Evolutionary conservation across 768 basidiomycete species (phyloP), one percentile per base, ranked within the genome.

Genomic region (Crassisporium funariophilum): DNA sequence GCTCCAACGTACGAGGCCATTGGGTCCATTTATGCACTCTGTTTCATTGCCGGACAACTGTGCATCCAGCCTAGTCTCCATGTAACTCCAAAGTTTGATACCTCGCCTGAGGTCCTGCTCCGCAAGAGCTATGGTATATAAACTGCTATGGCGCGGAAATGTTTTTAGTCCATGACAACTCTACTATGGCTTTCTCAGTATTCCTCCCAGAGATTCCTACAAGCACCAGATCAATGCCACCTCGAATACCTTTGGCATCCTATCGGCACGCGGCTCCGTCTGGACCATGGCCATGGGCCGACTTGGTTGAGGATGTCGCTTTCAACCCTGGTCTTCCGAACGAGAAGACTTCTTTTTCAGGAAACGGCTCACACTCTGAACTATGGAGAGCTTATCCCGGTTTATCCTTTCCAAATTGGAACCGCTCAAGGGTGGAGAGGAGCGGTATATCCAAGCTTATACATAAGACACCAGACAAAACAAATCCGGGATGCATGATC

Each of bases 401-500:
- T 19, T 60, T 66, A 0, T 56, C 59, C 23, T 83, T 77, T 47
- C 77, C 76, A 23, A 83, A 81, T 50, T 81, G 81, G 81, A 79
- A 74, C 1, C 44, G 52, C 4, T 53, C 54, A 12, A 78, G 78
- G 45, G 60, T 72, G n/a, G 47, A 55, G 34, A 64, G 65, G 36
- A 72, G 71, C 41, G 60, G 63, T 31, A 74, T 75, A 35, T 48
- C 55, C 5, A 57, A 56, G 5, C 65, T 65, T 5, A 67, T 72
- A 16, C 27, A 44, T 4, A 56, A 65, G 13, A 61, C 65, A 17
- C 31, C 35, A 39, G 48, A 62, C 41, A 48, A 41, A 20, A 37
- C 42, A 3, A 21, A 27, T 5, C 50, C 54, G n/a, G n/a, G n/a
- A 21, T 73, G 68, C 12, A 58, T 50, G 6, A 63, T 73, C 22